Conservation (phyloP, 768 basidiomycete genomes). For the Mycena kentingensis region DNA sequence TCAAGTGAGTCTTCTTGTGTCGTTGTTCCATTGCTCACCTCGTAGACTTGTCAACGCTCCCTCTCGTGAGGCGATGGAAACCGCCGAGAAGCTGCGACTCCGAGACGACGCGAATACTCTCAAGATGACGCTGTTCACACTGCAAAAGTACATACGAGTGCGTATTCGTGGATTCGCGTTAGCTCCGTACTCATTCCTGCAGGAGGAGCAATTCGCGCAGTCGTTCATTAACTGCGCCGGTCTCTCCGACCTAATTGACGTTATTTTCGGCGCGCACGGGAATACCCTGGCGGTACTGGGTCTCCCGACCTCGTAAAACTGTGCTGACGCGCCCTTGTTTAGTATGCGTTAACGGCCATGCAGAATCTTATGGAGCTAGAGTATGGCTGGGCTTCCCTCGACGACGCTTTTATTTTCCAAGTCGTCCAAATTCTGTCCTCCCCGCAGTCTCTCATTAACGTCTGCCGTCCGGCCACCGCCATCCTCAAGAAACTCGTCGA, state of each 20-base stretch:
- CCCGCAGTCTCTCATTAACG: slow-evolving; percentile 77
- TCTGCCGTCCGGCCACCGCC: slow-evolving; percentile 87
- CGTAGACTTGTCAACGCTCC: slow-evolving; percentile 79
- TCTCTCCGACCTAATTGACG: slow-evolving; percentile 65
- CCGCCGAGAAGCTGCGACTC: slow-evolving; percentile 64
- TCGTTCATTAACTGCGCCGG: slow-evolving; percentile 79
- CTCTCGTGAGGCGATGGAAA: slow-evolving; percentile 75
- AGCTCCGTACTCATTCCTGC: slow-evolving; percentile 5
- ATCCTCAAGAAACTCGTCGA: slow-evolving; percentile 90
- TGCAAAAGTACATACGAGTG: slow-evolving; percentile 81
- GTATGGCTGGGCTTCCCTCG: slow-evolving; percentile 78
- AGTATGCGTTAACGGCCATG: slow-evolving; percentile 86
- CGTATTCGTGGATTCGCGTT: slow-evolving; percentile 18
- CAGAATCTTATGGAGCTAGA: slow-evolving; percentile 88
- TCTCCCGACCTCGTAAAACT: slow-evolving; percentile 3
- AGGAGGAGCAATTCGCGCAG: slow-evolving; percentile 84
- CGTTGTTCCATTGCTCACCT: slow-evolving; percentile 9
- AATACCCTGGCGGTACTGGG: slow-evolving; percentile 80
- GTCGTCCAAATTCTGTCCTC: slow-evolving; percentile 81
- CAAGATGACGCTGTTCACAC: slow-evolving; percentile 69
- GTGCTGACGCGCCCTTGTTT: slow-evolving; percentile 5
- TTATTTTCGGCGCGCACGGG: slow-evolving; percentile 68
- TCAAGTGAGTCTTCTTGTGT: slow-evolving; percentile 57
- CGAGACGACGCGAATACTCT: slow-evolving; percentile 58
- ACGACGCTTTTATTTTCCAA: slow-evolving; percentile 70